phyloP scores from a whole-genome alignment of 192 early-diverging fungal species.

The Helicostylum pulchrum region DNA sequence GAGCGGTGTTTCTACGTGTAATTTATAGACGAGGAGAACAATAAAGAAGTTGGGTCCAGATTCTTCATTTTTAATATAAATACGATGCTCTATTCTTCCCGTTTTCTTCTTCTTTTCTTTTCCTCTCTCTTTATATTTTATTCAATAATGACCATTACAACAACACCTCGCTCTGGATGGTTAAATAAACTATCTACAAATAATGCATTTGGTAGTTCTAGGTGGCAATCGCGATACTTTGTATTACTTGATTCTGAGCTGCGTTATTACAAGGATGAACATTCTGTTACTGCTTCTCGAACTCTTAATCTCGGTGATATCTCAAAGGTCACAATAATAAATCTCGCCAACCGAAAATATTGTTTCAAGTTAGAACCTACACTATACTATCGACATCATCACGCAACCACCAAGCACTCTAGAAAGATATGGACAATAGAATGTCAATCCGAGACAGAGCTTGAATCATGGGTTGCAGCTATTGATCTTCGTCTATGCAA shows the following conservation, averaged over 20 bases:
- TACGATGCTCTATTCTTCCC: background rate
- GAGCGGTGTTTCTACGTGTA: too few species aligned
- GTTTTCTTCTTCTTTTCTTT: background rate
- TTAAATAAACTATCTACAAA: slow-evolving; percentile 14
- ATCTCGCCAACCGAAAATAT: slow-evolving; percentile 4
- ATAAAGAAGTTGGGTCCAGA: too few species aligned
- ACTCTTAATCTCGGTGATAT: slow-evolving; percentile 15
- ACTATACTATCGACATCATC: background rate
- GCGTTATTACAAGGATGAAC: slow-evolving; percentile 25
- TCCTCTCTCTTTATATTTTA: background rate
- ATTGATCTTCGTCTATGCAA: slow-evolving; percentile 9
- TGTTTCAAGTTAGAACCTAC: slow-evolving; percentile 16
- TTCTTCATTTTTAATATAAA: too few species aligned
- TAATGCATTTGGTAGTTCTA: slow-evolving; percentile 16
- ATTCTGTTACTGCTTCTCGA: slow-evolving; percentile 6
- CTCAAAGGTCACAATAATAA: background rate
- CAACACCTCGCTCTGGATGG: slow-evolving; percentile 8
- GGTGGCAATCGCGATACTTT: slow-evolving; percentile 26
- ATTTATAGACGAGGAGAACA: too few species aligned
- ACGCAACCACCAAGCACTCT: background rate
- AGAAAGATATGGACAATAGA: slow-evolving; percentile 12
- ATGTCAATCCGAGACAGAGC: slow-evolving; percentile 12
- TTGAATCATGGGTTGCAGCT: slow-evolving; percentile 15
- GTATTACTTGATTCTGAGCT: slow-evolving; percentile 28
- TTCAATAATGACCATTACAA: background rate